Percentiles rank a stretch among this genome's conserved stretches.
These are phyloP conservation scores for Bidens hawaiensis DNA, from an alignment of 140 eudicot species.

Conservation along the genomic window DNA sequence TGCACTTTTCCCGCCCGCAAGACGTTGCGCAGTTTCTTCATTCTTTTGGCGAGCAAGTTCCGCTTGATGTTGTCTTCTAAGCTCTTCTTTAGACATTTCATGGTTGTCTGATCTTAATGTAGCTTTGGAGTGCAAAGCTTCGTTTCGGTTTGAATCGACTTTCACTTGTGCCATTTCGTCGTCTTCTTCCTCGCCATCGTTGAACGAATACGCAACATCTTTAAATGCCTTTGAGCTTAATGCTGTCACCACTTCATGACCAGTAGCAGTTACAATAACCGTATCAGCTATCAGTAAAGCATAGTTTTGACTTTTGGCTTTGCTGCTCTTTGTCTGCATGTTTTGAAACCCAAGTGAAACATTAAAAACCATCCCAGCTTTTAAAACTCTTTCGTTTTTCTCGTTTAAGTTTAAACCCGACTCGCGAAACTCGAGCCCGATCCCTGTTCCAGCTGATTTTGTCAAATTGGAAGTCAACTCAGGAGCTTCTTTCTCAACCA, in stretches of 20 bases:
- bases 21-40: conserved; percentile 42
- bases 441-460: conserved; percentile 44
- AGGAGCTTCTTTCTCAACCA: conserved; percentile 35
- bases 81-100: conserved; percentile 44
- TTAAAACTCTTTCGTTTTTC: conserved; percentile 31
- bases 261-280: conserved; percentile 20
- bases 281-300: conserved; percentile 43
- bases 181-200: conserved; percentile 41
- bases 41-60: conserved; percentile 43
- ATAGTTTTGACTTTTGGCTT: conserved; percentile 35
- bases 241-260: conserved; percentile 20
- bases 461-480: conserved; percentile 31
- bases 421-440: conserved; percentile 48
- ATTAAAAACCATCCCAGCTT: conserved; percentile 38
- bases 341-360: conserved; percentile 41
- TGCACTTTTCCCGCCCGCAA: conserved; percentile 38
- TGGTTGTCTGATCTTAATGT: conserved; percentile 40
- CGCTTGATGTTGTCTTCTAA: conserved; percentile 45
- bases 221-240: conserved; percentile 39
- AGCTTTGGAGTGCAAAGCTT: conserved; percentile 29
- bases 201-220: conserved; percentile 43
- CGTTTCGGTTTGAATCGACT: conserved; percentile 18
- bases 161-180: conserved; percentile 30
- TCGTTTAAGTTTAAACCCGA: conserved; percentile 32
- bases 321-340: conserved; percentile 29